Conservation (phyloP, 1,284 basidiomycete genomes). For the Peniophora sp. region DNA sequence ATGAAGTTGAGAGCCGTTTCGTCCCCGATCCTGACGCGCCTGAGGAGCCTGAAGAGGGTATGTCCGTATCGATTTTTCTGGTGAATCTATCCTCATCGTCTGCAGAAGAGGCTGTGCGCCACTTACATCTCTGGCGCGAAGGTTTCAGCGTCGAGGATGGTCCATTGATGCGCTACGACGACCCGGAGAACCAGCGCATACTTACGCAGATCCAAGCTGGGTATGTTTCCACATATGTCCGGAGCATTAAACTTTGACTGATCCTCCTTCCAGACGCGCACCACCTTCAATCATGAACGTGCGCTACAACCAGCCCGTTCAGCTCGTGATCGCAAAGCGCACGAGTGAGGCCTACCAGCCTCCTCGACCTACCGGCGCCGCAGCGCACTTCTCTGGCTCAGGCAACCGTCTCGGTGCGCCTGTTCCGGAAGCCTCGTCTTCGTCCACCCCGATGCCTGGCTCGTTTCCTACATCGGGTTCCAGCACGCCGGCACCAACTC, state of each 20-base stretch:
- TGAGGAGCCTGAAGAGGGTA: constrained; percentile 2
- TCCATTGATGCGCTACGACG: constrained; percentile 78
- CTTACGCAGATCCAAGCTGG: constrained; percentile 79
- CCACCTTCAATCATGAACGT: constrained; percentile 79
- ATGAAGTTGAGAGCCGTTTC: constrained; percentile 67
- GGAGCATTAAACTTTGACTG: not conserved
- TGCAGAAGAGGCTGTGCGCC: constrained; percentile 59
- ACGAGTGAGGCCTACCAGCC: constrained; percentile 70
- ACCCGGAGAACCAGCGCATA: constrained; percentile 69
- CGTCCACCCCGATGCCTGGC: constrained; percentile 43
- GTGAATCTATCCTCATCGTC: not conserved
- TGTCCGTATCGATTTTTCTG: not conserved
- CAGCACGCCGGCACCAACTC: constrained; percentile 11
- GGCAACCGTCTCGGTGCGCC: constrained; percentile 82
- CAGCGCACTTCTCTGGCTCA: constrained; percentile 59
- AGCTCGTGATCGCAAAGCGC: constrained; percentile 76
- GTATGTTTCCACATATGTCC: constrained; percentile 29
- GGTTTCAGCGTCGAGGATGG: constrained; percentile 94
- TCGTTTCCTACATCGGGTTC: constrained; percentile 26
- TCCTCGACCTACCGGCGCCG: constrained; percentile 28
- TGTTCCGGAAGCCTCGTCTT: constrained; percentile 32
- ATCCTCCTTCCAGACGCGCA: constrained; percentile 45
- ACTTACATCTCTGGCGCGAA: constrained; percentile 90
- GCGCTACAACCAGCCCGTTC: constrained; percentile 74
- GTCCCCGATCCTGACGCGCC: constrained; percentile 62